phyloP scores from a whole-genome alignment of 176 grass and related monocot species.

The Alopecurus myosuroides region DNA sequence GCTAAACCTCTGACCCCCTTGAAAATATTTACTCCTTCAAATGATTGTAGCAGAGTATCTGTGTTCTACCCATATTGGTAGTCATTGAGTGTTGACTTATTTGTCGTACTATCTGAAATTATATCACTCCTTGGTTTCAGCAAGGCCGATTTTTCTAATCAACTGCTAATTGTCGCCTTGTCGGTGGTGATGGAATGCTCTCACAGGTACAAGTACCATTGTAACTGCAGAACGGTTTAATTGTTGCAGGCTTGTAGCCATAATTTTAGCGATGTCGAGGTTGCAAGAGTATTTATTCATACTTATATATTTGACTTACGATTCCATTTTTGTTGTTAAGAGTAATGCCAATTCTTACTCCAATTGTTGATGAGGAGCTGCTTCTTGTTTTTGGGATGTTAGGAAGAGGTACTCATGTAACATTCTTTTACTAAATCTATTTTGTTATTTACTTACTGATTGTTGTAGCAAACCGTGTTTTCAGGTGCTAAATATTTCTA shows the following conservation, averaged over 20 bases:
- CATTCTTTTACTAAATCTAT: not conserved
- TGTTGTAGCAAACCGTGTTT: not conserved
- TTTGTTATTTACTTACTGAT: not conserved
- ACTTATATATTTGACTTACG: not conserved
- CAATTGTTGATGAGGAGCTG: conserved; percentile 58
- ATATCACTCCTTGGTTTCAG: too few species aligned
- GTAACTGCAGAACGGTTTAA: not conserved
- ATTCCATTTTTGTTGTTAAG: not conserved
- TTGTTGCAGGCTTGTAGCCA: not conserved
- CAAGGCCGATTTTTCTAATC: too few species aligned
- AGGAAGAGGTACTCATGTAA: conserved; percentile 69
- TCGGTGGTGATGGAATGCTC: too few species aligned
- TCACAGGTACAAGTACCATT: too few species aligned
- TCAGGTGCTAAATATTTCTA: conserved; percentile 13
- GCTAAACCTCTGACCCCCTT: too few species aligned
- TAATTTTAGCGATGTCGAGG: not conserved
- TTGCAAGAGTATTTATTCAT: not conserved
- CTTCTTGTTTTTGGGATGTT: conserved; percentile 72
- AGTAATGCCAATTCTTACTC: conserved; percentile 52
- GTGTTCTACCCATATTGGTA: too few species aligned
- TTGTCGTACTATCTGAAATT: too few species aligned
- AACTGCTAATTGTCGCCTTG: too few species aligned
- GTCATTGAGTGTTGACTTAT: too few species aligned
- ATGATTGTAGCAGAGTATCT: too few species aligned
- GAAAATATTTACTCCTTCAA: too few species aligned